Evolutionary conservation across 768 basidiomycete genomes (phyloP).

Genomic region (Tylopilus balloui): DNA sequence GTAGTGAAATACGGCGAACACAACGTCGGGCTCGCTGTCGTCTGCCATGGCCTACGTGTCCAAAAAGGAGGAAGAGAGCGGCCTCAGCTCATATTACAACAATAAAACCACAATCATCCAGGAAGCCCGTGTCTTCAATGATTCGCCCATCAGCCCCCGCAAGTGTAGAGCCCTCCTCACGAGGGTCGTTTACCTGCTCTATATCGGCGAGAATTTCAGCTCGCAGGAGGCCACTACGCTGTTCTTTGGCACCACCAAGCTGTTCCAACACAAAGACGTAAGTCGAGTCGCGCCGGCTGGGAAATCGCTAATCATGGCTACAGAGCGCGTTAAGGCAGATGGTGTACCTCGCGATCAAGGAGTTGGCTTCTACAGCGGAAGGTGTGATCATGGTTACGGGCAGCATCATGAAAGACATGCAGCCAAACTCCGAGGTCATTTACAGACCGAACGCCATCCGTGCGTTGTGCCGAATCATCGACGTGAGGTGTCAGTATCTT

Average conservation of each 20-base stretch:
- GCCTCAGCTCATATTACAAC: constrained; percentile 88
- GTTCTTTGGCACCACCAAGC: constrained; percentile 98
- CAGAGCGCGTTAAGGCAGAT: constrained; percentile 95
- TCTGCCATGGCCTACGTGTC: constrained; percentile 72
- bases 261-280: constrained; percentile 99
- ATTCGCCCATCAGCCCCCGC: constrained; percentile 95
- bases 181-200: constrained; percentile 92
- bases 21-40: constrained; percentile 28
- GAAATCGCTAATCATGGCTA: constrained; percentile 7
- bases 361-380: constrained; percentile 90
- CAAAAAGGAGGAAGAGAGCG: constrained; percentile 96
- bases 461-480: constrained; percentile 93
- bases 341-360: constrained; percentile 98
- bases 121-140: constrained; percentile 98
- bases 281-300: constrained; percentile 32
- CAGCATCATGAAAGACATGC: constrained; percentile 99
- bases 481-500: constrained; percentile 54
- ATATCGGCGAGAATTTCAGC: constrained; percentile 91
- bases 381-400: constrained; percentile 99
- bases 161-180: constrained; percentile 96
- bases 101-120: constrained; percentile 98
- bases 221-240: constrained; percentile 96
- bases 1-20: constrained; percentile 14
- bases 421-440: constrained; percentile 96
- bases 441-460: constrained; percentile 98